phyloP scores from a whole-genome alignment of 257 asterid species.

The Solanum tacnaense region DNA sequence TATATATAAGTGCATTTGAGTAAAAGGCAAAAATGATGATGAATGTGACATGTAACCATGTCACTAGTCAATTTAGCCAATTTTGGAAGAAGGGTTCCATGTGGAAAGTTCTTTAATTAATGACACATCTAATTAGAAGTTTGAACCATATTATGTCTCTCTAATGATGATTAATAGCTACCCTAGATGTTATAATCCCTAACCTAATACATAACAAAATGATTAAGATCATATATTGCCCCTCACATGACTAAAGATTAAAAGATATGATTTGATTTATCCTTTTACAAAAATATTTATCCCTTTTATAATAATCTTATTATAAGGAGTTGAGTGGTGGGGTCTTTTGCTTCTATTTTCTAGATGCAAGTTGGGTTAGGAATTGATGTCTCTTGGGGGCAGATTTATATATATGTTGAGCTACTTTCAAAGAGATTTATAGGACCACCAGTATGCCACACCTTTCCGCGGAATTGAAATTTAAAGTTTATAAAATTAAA shows the following conservation, averaged over 20 bases:
- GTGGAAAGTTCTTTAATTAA: background rate
- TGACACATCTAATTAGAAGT: background rate
- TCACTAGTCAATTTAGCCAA: background rate
- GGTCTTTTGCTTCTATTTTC: conserved; percentile 17
- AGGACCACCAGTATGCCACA: conserved; percentile 8
- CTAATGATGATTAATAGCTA: conserved; percentile 17
- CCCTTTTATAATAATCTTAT: background rate
- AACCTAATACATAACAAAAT: conserved; percentile 4
- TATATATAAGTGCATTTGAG: background rate
- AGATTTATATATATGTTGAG: conserved; percentile 3
- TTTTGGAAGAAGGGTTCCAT: background rate
- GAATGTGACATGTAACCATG: background rate
- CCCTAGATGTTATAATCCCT: conserved; percentile 6
- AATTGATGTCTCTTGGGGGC: conserved; percentile 16
- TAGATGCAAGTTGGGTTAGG: conserved; percentile 36
- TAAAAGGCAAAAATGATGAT: background rate
- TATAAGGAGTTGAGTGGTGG: conserved; percentile 34
- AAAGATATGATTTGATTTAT: background rate
- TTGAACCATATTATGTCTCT: background rate
- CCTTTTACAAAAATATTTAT: background rate
- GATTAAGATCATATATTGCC: conserved; percentile 17
- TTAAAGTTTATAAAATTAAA: background rate
- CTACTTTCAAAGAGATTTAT: conserved; percentile 5
- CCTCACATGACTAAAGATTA: conserved; percentile 42
- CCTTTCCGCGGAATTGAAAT: background rate